Evolutionary conservation across 306 rosid species (phyloP), one percentile per base, ranked within the genome.

Genomic region (Argentina anserina): DNA sequence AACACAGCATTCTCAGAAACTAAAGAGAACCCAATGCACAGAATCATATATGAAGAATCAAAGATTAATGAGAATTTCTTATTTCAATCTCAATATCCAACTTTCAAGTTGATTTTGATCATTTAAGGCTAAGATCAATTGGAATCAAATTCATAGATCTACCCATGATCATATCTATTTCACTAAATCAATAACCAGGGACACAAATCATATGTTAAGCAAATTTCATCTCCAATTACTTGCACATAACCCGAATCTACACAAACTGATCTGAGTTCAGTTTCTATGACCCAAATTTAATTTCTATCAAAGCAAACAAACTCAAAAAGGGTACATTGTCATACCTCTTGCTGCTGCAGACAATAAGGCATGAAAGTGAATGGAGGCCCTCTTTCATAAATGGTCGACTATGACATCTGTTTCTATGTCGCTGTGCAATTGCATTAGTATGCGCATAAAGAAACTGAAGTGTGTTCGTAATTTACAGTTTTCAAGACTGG

Each of bases 261-360:
- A 52, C 3, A 53, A 14, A 25, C 7, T 33, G 1, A 33, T 0
- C 36, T 33, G 36, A 41, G 3, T 41, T 0, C 9, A 41, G 45
- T 41, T 41, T 41, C 45, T 41, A 9, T 8, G 45, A 41, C 4
- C 40, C 58, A 45, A 12, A 52, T 15, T 40, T 20, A 71, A 20
- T 76, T 78, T 34, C 69, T 20, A 1, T 43, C 20, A 34, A 69
- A 47, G 12, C 21, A 67, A 81, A 29, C 47, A 21, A 40, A 59
- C 12, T 50, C 20, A 8, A 7, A 58, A 7, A 61, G 26, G 3
- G 11, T 7, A 52, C 12, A 25, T 66, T 84, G 45, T 33, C 72
- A 45, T 81, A 95, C 99, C 97, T 91, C 96, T 0, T 86, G 76
- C 71, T 90, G 89, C 33, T 69, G 89, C 67, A 91, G 78, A 83